Evolutionary conservation across 176 grass and related monocot genomes (phyloP).

Genomic region (Carex pumila): DNA sequence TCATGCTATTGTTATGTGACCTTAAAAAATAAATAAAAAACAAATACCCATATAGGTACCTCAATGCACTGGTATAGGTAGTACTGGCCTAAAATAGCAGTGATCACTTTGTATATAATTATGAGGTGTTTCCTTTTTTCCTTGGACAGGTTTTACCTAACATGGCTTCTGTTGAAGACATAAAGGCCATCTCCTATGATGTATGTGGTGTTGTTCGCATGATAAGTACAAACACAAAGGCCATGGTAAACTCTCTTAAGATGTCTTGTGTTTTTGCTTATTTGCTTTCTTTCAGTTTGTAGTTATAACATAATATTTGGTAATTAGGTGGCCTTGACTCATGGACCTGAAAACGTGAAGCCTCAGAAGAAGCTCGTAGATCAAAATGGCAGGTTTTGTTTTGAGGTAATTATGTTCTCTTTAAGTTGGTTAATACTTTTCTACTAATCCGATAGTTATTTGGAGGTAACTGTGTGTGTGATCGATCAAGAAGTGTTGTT

Average conservation of each 20-base stretch:
- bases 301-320: slow-evolving; percentile 12
- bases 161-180: slow-evolving; percentile 83
- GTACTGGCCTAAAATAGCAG: neutral
- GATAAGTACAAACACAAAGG: slow-evolving; percentile 71
- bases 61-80: neutral
- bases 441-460: neutral
- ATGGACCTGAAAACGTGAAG: slow-evolving; percentile 72
- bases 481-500: neutral
- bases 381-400: slow-evolving; percentile 78
- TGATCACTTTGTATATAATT: neutral
- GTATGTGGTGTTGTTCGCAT: slow-evolving; percentile 84
- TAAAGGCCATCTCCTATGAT: slow-evolving; percentile 69
- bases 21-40: neutral
- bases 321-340: slow-evolving; percentile 71
- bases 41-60: neutral
- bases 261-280: slow-evolving; percentile 2
- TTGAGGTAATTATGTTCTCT: slow-evolving; percentile 56
- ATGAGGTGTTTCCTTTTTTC: neutral
- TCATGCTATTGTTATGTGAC: neutral
- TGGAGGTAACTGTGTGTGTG: neutral
- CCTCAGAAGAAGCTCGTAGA: slow-evolving; percentile 63
- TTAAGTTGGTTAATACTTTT: neutral
- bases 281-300: neutral
- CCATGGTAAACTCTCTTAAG: slow-evolving; percentile 52
- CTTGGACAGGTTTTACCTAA: slow-evolving; percentile 77